phyloP scores from a whole-genome alignment of 345 rosid genomes.

The Camelina neglecta region DNA sequence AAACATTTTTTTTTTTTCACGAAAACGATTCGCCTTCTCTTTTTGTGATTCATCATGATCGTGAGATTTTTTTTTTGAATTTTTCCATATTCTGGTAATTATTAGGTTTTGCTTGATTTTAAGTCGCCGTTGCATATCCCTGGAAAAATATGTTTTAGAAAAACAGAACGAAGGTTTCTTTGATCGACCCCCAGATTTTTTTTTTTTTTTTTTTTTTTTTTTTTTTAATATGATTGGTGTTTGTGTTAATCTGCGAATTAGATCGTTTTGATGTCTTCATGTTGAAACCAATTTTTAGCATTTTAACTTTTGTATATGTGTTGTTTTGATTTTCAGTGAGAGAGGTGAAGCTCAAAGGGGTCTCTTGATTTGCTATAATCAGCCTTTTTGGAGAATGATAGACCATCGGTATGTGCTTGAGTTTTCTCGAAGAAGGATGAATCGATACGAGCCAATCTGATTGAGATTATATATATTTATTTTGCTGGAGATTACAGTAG shows the following conservation, averaged over 20 bases:
- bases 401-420: conserved; percentile 1
- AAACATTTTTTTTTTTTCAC: background rate
- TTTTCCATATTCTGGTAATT: background rate
- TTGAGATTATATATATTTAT: background rate
- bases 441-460: conserved; percentile 6
- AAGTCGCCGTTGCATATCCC: background rate
- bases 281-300: conserved; percentile 1
- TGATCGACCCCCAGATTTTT: conserved; percentile 1
- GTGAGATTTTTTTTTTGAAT: background rate
- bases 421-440: conserved; percentile 7
- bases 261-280: conserved; percentile 3
- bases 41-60: conserved; percentile 10
- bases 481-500: background rate
- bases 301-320: background rate
- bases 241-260: background rate
- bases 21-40: conserved; percentile 1
- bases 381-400: conserved; percentile 17
- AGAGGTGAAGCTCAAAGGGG: conserved; percentile 23
- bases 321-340: conserved; percentile 30
- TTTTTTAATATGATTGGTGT: background rate
- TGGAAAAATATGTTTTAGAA: background rate
- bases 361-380: conserved; percentile 20
- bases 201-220: background rate
- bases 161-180: conserved; percentile 4
- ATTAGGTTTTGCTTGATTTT: conserved; percentile 21